These are phyloP conservation scores for Trametes villosa DNA, from an alignment of 768 basidiomycete species.

Conservation along the genomic window DNA sequence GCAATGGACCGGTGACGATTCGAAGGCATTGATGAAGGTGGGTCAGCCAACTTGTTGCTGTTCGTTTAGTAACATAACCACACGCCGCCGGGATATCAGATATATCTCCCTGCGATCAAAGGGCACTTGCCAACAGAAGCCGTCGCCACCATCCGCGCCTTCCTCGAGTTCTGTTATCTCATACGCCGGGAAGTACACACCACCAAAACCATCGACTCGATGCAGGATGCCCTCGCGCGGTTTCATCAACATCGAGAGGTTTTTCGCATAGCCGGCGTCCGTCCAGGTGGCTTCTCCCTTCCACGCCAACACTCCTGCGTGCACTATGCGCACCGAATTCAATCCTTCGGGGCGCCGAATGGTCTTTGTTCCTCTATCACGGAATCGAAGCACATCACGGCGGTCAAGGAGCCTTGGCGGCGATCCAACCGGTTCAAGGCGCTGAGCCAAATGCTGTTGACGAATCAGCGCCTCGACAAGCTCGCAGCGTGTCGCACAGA, in stretches of 20 bases:
- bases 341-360: slow-evolving; percentile 28
- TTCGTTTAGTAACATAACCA: background rate
- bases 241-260: background rate
- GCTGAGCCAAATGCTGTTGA: slow-evolving; percentile 27
- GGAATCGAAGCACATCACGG: slow-evolving; percentile 30
- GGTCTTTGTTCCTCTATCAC: slow-evolving; percentile 33
- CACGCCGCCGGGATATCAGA: slow-evolving; percentile 3
- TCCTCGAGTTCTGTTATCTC: slow-evolving; percentile 30
- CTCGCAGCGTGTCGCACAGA: background rate
- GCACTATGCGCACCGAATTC: slow-evolving; percentile 16
- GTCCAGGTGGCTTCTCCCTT: background rate
- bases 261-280: background rate
- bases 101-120: slow-evolving; percentile 19
- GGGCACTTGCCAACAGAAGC: background rate
- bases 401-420: slow-evolving; percentile 29
- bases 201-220: slow-evolving; percentile 6
- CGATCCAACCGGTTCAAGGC: slow-evolving; percentile 18
- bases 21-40: slow-evolving; percentile 30
- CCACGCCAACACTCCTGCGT: background rate
- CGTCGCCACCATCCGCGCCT: slow-evolving; percentile 9
- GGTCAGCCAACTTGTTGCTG: background rate
- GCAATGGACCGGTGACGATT: slow-evolving; percentile 30
- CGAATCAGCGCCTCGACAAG: slow-evolving; percentile 11
- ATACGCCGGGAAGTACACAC: slow-evolving; percentile 4
- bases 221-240: no score